Evolutionary conservation across 805 yeast species (phyloP), one percentile per base, ranked within the genome.

Genomic region (Schwanniomyces yamadae): DNA sequence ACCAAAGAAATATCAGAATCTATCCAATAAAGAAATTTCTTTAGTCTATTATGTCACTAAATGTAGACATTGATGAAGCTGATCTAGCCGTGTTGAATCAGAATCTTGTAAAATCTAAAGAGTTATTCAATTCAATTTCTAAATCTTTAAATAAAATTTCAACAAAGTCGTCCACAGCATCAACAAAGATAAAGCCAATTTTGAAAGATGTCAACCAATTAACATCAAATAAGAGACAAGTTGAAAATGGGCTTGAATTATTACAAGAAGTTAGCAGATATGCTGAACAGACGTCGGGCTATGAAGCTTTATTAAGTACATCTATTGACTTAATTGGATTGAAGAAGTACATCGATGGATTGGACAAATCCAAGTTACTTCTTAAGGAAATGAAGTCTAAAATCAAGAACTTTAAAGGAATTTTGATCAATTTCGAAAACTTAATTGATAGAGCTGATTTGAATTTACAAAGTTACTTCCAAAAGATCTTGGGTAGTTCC

Each of bases 11-110:
- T 13, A 27, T 4, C 6, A 6, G 14, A 27, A 24, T 5, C 12
- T 12, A 11, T 27, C 29, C 15, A 16, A 10, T 16, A 27, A 16
- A 16, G n/a, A n/a, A n/a, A n/a, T n/a, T n/a, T n/a, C n/a, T n/a
- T n/a, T n/a, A n/a, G n/a, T n/a, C n/a, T n/a, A n/a, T n/a, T n/a
- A 41, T 44, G 50, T 31, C 39, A n/a, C 37, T 40, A 20, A 49
- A 41, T 20, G 58, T 57, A 9, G 90, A 83, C 49, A 66, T 80
- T 2, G 90, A 84, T 50, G 91, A 83, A 54, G 89, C 90, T 2
- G 96, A 88, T 48, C 80, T 87, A 22, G 81, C 87, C 2, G 89
- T 89, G 4, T 71, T 89, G 21, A 84, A 86, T 34, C 93, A 84
- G 50, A 81, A 84, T 36, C 67, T 90, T 22, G 59, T 69, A 32